phyloP scores from a whole-genome alignment of 768 basidiomycete genomes.

The Phlebiopsis flavidoalba region DNA sequence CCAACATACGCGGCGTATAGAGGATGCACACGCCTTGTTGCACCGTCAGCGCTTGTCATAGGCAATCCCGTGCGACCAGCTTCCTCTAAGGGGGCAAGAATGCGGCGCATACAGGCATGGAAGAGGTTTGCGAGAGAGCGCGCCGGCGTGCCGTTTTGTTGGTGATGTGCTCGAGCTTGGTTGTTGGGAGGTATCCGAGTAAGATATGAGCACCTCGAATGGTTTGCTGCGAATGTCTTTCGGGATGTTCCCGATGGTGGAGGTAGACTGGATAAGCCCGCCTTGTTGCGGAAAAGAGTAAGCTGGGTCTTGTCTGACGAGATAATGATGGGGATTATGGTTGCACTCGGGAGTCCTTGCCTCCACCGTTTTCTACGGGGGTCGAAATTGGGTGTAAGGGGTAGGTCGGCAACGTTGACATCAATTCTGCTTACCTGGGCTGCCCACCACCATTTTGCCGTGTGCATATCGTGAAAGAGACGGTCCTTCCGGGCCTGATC shows the following conservation, averaged over 20 bases:
- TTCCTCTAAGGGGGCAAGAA: too few relatives aligned
- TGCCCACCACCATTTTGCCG: conserved; percentile 46
- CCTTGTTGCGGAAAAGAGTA: conserved; percentile 21
- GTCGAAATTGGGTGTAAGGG: too few relatives aligned
- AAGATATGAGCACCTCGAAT: conserved; percentile 11
- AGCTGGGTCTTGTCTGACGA: conserved; percentile 3
- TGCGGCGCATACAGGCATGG: too few relatives aligned
- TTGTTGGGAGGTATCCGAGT: conserved; percentile 17
- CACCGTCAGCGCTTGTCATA: too few relatives aligned
- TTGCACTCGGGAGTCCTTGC: conserved; percentile 14
- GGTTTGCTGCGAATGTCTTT: conserved; percentile 17
- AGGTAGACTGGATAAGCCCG: conserved; percentile 26
- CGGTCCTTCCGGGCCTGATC: conserved; percentile 21
- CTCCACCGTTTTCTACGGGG: conserved; percentile 14
- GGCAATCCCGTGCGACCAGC: too few relatives aligned
- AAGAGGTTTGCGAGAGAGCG: conserved; percentile 4
- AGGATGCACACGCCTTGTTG: too few relatives aligned
- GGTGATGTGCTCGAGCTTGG: conserved; percentile 4
- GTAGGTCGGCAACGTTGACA: too few relatives aligned
- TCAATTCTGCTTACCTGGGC: conserved; percentile 25
- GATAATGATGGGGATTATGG: conserved; percentile 23
- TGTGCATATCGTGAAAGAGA: conserved; percentile 38
- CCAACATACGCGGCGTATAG: too few relatives aligned
- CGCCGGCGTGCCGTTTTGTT: conserved; percentile 19
- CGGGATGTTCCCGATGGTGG: conserved; percentile 25